phyloP scores from a whole-genome alignment of 345 rosid genomes.

The Cardamine chenopodiifolia region DNA sequence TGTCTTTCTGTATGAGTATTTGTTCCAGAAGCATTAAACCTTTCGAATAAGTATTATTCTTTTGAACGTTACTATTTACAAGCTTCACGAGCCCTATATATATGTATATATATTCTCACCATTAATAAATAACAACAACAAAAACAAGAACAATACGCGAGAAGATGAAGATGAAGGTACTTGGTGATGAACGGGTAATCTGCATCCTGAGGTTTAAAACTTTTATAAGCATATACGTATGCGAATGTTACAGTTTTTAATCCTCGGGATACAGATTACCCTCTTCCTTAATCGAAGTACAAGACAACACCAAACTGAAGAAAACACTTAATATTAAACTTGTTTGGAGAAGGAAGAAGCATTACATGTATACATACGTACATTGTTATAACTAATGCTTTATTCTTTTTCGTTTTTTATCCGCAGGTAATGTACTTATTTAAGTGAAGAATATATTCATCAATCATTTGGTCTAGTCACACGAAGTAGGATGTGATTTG shows the following conservation, averaged over 20 bases:
- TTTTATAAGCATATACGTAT: not conserved
- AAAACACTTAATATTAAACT: not conserved
- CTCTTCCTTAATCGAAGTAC: conserved; percentile 33
- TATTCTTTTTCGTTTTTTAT: not conserved
- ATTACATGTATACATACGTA: too few relatives aligned
- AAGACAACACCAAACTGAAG: not conserved
- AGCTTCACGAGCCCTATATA: conserved; percentile 18
- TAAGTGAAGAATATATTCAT: conserved; percentile 29
- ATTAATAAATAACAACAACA: not conserved
- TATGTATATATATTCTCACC: conserved; percentile 25
- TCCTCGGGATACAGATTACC: conserved; percentile 45
- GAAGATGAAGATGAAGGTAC: not conserved
- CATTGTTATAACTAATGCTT: not conserved
- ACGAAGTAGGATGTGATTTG: conserved; percentile 33
- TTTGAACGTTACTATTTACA: conserved; percentile 31
- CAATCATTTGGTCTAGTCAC: conserved; percentile 33
- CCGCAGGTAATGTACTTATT: not conserved
- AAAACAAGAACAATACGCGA: conserved; percentile 7
- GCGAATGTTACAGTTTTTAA: conserved; percentile 10
- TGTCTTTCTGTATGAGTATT: conserved; percentile 31
- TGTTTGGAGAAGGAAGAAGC: conserved; percentile 15
- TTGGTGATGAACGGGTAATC: conserved; percentile 40
- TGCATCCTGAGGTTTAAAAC: conserved; percentile 47
- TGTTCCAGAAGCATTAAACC: conserved; percentile 44
- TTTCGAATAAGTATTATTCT: conserved; percentile 41